Evolutionary conservation across 116 monocot species (phyloP), one percentile per base, ranked within the genome.

Genomic region (Thalassia testudinum): DNA sequence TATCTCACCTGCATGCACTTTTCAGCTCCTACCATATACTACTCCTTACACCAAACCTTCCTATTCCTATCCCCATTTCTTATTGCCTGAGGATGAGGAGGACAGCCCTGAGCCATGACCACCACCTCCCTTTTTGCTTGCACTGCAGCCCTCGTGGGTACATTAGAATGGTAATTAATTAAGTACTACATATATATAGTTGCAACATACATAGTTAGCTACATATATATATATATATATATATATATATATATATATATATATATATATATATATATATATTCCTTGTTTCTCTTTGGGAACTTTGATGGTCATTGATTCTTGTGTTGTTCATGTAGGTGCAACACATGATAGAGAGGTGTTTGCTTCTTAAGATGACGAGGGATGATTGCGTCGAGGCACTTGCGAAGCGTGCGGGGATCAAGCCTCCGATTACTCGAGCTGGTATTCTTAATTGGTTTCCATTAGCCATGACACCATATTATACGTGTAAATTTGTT

Each of bases 261-360:
- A 28, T 37, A 42, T 24, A 21, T n/a, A n/a, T n/a, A n/a, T n/a
- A n/a, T n/a, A n/a, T n/a, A n/a, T n/a, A n/a, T n/a, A n/a, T n/a
- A n/a, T n/a, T 22, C 10, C 10, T n/a, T 3, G 25, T 27, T 21
- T 11, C n/a, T 27, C 30, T 14, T 51, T 23, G 1, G n/a, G 2
- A 38, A 7, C 21, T 54, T 18, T 45, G 8, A 11, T 63, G 28
- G 14, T 27, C 23, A 29, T 4, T 15, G 23, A 23, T 52, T 52
- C 23, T 52, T 23, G n/a, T 52, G 51, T 23, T 19, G 11, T 12
- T 28, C 22, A 22, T 47, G 51, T 48, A 82, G 82, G 82, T 82
- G 28, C 82, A 82, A 50, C 66, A 82, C 30, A 58, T 77, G 67
- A 77, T 82, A 29, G 82, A 82, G 77, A 77, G 70, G 55, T 82